Base-by-base conservation (phyloP, 2,329 filamentous ascomycete genomes). In the Achaetomium macrosporum region DNA sequence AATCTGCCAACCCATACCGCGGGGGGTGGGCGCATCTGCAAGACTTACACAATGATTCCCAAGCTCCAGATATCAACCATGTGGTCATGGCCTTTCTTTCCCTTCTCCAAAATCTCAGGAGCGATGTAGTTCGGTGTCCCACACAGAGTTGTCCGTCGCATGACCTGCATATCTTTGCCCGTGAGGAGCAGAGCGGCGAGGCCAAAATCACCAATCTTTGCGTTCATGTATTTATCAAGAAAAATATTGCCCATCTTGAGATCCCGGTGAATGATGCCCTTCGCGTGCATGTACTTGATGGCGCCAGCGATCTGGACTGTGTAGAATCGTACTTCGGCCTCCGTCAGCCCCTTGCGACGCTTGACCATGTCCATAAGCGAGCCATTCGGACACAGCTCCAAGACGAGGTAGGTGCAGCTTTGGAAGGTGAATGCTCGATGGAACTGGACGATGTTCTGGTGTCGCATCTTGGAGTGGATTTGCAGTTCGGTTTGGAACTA, bases 211-310 rank as follows among this genome's bases (percentile, higher is more conserved):
- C 93, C 93, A 63, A 99, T 90, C 69, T 99, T 99, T 63, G 96
- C 86, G 65, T 99, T 95, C 92, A 99, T 96, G 61, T 90, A 78
- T 50, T 83, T 82, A 68, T 99, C 93, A 48, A 99, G 77, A 65
- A 99, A 99, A 61, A 99, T 85, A 68, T 99, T 99, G 45, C 93
- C 95, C 77, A 96, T 97, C 72, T 99, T 99, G 62, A 99, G 72
- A 70, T 99, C 93, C 46, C 93, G 84, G 70, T 99, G 93, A 46
- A 97, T 96, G 57, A 99, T 95, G 59, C 92, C 93, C 67, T 95
- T 88, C 65, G 84, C 84, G 69, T 99, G 95, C 76, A 99, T 88
- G 67, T 99, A 99, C 71, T 97, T 97, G 71, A 99, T 92, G 36
- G 93, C 93, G 35, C 93, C 93, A 60, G 92, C 90, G 55, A 96